Evolutionary conservation across 441 rosid species (phyloP).

Genomic region (Pelargonium citronellum): DNA sequence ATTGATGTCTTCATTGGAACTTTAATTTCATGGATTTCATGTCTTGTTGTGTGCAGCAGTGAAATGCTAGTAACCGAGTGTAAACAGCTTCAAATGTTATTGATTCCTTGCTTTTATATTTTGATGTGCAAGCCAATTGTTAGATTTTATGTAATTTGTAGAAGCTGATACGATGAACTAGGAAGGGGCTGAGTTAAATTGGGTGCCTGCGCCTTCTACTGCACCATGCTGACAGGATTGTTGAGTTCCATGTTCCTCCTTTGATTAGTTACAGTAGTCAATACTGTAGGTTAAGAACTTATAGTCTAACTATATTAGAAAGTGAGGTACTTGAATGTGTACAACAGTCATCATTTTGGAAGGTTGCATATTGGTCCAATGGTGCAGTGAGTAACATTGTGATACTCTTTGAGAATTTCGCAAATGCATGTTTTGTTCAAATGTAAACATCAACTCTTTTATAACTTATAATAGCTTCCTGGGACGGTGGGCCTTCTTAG

Average conservation of each 20-base stretch:
- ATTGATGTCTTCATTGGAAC: not conserved
- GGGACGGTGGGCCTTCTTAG: not conserved
- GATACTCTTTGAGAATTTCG: no score
- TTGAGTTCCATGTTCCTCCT: not conserved
- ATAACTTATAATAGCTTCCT: no score
- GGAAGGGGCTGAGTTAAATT: not conserved
- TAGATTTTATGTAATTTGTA: not conserved
- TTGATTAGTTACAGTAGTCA: no score
- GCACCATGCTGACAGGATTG: not conserved
- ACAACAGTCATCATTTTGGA: not conserved
- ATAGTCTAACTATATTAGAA: no score
- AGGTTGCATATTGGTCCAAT: not conserved
- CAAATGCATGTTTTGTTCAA: not conserved
- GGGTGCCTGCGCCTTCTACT: not conserved
- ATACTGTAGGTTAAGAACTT: no score
- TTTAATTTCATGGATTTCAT: not conserved
- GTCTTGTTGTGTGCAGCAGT: no score
- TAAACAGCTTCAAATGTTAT: not conserved
- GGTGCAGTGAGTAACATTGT: not conserved
- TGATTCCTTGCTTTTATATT: not conserved
- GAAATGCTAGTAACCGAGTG: no score
- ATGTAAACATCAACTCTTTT: not conserved
- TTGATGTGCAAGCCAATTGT: not conserved
- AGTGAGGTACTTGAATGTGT: no score
- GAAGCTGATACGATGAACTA: not conserved